phyloP scores from a whole-genome alignment of 495 filamentous ascomycete genomes.

The Penicillium arizonense region DNA sequence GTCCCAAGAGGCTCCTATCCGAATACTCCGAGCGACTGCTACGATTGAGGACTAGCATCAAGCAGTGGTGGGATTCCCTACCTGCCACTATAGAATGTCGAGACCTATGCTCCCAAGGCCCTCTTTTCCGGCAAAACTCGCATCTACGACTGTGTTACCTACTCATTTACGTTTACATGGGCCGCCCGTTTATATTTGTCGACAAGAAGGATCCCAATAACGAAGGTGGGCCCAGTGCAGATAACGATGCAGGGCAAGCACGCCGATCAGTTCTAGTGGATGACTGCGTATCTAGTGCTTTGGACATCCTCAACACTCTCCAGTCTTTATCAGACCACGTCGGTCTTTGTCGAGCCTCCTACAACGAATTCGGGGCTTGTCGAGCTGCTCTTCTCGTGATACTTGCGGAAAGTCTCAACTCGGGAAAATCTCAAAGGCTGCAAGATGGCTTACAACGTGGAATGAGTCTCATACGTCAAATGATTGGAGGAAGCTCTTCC shows the following conservation, averaged over 20 bases:
- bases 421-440: constrained; percentile 10
- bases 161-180: constrained; percentile 42
- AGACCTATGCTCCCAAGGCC: constrained; percentile 30
- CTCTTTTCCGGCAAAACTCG: constrained; percentile 39
- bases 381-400: constrained; percentile 49
- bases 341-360: constrained; percentile 46
- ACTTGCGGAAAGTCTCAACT: constrained; percentile 41
- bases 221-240: not conserved
- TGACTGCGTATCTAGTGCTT: constrained; percentile 45
- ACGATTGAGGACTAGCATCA: constrained; percentile 31
- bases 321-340: constrained; percentile 38
- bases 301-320: constrained; percentile 42
- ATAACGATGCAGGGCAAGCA: constrained; percentile 18
- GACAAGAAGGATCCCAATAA: constrained; percentile 18
- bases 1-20: constrained; percentile 31
- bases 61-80: constrained; percentile 43
- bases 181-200: constrained; percentile 45
- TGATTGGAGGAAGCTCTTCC: constrained; percentile 18
- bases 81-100: constrained; percentile 33
- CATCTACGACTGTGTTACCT: constrained; percentile 48
- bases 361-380: constrained; percentile 49
- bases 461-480: constrained; percentile 19
- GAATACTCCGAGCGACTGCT: constrained; percentile 38
- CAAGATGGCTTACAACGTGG: constrained; percentile 13
- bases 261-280: constrained; percentile 36